These are phyloP conservation scores for Myxozyma neotropica DNA, from an alignment of 805 yeast species.

Conservation along the genomic window DNA sequence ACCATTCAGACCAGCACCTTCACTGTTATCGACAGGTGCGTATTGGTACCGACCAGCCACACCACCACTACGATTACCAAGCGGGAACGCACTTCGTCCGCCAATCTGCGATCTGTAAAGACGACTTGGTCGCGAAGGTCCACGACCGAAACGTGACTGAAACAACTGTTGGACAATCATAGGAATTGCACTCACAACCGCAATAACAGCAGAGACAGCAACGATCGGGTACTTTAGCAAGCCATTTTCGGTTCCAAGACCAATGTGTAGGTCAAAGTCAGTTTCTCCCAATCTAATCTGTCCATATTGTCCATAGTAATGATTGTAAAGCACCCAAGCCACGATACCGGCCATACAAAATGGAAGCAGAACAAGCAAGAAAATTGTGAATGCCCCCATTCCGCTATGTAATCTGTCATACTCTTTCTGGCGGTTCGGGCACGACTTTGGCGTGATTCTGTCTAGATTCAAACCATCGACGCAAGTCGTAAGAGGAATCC, in stretches of 20 bases:
- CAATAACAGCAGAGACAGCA: conserved; percentile 43
- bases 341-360: conserved; percentile 52
- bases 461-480: conserved; percentile 76
- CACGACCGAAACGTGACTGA: conserved; percentile 34
- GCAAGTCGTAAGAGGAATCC: conserved; percentile 83
- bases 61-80: conserved; percentile 2
- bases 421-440: conserved; percentile 83
- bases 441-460: conserved; percentile 63
- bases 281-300: conserved; percentile 77
- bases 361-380: conserved; percentile 61
- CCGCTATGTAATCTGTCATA: conserved; percentile 56
- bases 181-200: conserved; percentile 36
- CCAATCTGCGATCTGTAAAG: conserved; percentile 28
- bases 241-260: conserved; percentile 34
- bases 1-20: conserved; percentile 33
- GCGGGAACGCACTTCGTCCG: conserved; percentile 7
- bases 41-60: conserved; percentile 27
- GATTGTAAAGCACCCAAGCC: conserved; percentile 76
- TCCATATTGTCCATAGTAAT: conserved; percentile 80
- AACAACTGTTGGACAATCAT: conserved; percentile 32
- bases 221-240: conserved; percentile 36
- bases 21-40: conserved; percentile 36
- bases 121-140: conserved; percentile 34
- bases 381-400: conserved; percentile 56
- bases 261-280: conserved; percentile 24